Evolutionary conservation across 192 early-diverging fungal genomes (phyloP).

Genomic region (Gorgonomyces haynaldii): DNA sequence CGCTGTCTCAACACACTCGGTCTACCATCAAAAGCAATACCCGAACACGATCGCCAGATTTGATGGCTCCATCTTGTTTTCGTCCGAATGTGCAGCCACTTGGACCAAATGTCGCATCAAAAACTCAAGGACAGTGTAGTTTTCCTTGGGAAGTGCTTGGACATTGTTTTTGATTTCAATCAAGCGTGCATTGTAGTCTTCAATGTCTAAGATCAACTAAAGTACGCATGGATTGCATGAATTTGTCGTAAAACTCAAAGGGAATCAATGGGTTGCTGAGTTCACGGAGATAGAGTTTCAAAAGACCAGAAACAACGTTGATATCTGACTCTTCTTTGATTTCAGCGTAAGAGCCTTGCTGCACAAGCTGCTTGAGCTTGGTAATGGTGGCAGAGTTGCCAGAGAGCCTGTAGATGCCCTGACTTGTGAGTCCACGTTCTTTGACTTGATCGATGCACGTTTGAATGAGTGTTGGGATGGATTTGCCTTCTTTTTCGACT

Average conservation of each 20-base stretch:
- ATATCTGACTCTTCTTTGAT: slow-evolving; percentile 37
- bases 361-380: slow-evolving; percentile 23
- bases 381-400: slow-evolving; percentile 33
- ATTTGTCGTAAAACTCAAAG: slow-evolving; percentile 37
- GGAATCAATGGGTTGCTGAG: slow-evolving; percentile 44
- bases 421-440: slow-evolving; percentile 22
- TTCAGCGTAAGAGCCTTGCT: slow-evolving; percentile 34
- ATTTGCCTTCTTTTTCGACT: slow-evolving; percentile 6
- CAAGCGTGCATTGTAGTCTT: slow-evolving; percentile 58
- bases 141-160: slow-evolving; percentile 34
- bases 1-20: slow-evolving; percentile 21
- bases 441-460: slow-evolving; percentile 32
- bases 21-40: background rate
- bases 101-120: slow-evolving; percentile 38
- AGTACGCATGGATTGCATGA: slow-evolving; percentile 35
- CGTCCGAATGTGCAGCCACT: slow-evolving; percentile 26
- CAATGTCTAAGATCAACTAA: no score
- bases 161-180: slow-evolving; percentile 55
- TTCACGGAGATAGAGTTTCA: slow-evolving; percentile 48
- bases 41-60: slow-evolving; percentile 54
- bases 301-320: slow-evolving; percentile 32
- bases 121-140: slow-evolving; percentile 41
- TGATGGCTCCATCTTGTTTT: slow-evolving; percentile 50
- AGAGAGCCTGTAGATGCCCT: slow-evolving; percentile 46
- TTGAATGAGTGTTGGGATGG: slow-evolving; percentile 30